These are phyloP conservation scores for Cyclotella kingstonii DNA, from an alignment of 108 stramenopile genomes.

Conservation along the genomic window DNA sequence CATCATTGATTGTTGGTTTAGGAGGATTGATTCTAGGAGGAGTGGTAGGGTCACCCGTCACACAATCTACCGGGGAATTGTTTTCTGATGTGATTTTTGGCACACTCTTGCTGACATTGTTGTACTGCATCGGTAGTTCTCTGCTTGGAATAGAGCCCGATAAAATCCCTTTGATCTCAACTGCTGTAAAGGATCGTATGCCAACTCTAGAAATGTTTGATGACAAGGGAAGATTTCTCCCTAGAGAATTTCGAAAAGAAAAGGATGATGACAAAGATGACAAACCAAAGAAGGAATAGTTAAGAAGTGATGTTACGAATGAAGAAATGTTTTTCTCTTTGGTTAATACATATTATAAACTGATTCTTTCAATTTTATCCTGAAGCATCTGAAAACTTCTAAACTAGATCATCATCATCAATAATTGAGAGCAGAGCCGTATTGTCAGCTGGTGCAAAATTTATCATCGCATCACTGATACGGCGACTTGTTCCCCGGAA, in stretches of 20 bases:
- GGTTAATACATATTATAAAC: neutral
- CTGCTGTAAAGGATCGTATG: conserved; percentile 72
- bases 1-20: conserved; percentile 54
- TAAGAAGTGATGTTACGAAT: neutral
- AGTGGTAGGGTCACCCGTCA: conserved; percentile 31
- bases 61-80: conserved; percentile 41
- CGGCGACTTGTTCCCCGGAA: conserved; percentile 24
- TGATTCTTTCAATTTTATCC: neutral
- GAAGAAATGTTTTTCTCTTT: neutral
- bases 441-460: neutral
- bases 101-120: conserved; percentile 54
- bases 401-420: neutral
- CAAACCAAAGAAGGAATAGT: conserved; percentile 16
- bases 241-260: conserved; percentile 24
- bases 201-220: conserved; percentile 77
- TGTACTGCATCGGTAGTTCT: conserved; percentile 63
- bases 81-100: conserved; percentile 73
- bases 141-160: conserved; percentile 69
- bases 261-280: conserved; percentile 30
- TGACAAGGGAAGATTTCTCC: conserved; percentile 39
- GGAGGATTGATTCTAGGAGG: conserved; percentile 32
- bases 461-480: conserved; percentile 24
- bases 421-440: neutral
- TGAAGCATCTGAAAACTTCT: neutral
- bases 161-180: conserved; percentile 71